Conservation (phyloP, 345 rosid species). For the Eucalyptus microcorys region DNA sequence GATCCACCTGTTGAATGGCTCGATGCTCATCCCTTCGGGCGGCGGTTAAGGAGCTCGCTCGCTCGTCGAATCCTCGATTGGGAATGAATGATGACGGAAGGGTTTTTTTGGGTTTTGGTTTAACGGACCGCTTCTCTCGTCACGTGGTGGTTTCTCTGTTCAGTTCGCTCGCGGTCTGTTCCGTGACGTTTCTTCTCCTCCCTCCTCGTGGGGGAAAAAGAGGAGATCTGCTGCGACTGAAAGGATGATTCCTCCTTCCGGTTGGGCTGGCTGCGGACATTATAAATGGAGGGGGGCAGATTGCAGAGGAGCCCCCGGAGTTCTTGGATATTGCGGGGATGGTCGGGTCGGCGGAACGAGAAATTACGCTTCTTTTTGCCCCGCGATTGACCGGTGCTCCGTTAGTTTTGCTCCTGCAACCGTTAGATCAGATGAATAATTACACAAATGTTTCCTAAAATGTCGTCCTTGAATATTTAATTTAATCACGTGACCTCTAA, state of each 20-base stretch:
- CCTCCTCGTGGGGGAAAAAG: neutral
- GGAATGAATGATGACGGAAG: neutral
- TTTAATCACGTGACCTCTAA: accelerated
- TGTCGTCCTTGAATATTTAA: too few species aligned
- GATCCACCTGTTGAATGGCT: constrained; percentile 33
- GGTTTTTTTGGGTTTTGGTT: neutral
- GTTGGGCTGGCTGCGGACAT: neutral
- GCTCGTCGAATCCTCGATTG: neutral
- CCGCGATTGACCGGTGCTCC: too few species aligned
- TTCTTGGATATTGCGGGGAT: neutral
- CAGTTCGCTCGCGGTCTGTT: neutral
- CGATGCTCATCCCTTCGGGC: constrained; percentile 13
- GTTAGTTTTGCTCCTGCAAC: too few species aligned
- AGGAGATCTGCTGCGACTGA: neutral
- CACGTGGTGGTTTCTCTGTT: neutral
- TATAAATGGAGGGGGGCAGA: neutral
- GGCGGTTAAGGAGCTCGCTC: neutral
- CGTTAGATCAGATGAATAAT: too few species aligned
- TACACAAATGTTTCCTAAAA: too few species aligned
- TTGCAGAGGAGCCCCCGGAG: neutral
- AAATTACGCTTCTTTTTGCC: too few species aligned
- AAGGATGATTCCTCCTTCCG: neutral
- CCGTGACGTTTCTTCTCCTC: neutral
- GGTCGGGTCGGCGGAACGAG: neutral
- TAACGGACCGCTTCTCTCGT: neutral